Evolutionary conservation across 2,329 filamentous ascomycete species (phyloP).

Genomic region (Nemania sp.): DNA sequence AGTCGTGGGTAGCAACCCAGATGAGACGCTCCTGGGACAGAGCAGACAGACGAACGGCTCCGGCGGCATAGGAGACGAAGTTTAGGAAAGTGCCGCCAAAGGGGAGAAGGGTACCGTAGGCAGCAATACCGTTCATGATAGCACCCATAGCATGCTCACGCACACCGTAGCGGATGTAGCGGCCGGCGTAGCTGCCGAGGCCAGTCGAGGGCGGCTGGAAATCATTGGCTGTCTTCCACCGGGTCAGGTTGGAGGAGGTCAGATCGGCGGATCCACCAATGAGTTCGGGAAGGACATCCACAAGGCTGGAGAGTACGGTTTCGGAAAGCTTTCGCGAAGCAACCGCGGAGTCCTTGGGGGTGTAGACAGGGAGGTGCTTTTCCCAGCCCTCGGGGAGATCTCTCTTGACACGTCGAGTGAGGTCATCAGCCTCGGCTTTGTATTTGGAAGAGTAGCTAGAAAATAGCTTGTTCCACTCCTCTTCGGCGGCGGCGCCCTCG

Average conservation of each 20-base stretch:
- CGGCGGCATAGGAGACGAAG: constrained; percentile 97
- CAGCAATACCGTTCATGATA: constrained; percentile 92
- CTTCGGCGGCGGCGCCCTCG: constrained; percentile 84
- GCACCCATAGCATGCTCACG: constrained; percentile 91
- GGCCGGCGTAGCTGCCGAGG: constrained; percentile 86
- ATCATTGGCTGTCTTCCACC: constrained; percentile 95
- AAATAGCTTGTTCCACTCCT: constrained; percentile 94
- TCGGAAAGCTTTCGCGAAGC: constrained; percentile 97
- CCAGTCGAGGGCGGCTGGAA: constrained; percentile 89
- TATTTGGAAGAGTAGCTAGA: constrained; percentile 81
- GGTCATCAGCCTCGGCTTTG: constrained; percentile 78
- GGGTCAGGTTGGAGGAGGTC: constrained; percentile 97
- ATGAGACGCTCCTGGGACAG: constrained; percentile 89
- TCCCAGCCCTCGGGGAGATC: constrained; percentile 96
- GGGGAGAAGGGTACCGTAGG: constrained; percentile 93
- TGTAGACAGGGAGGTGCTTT: constrained; percentile 90
- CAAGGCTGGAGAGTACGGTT: constrained; percentile 85
- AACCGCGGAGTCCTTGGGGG: constrained; percentile 77
- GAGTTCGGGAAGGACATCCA: constrained; percentile 82
- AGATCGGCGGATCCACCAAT: constrained; percentile 95
- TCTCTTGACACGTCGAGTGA: constrained; percentile 76
- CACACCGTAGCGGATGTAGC: constrained; percentile 91
- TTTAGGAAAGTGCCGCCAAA: constrained; percentile 97
- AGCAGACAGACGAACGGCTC: constrained; percentile 90
- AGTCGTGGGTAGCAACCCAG: constrained; percentile 98